These are phyloP conservation scores for Cunninghamia lanceolata DNA, from an alignment of 75 land plant species.

Conservation along the genomic window DNA sequence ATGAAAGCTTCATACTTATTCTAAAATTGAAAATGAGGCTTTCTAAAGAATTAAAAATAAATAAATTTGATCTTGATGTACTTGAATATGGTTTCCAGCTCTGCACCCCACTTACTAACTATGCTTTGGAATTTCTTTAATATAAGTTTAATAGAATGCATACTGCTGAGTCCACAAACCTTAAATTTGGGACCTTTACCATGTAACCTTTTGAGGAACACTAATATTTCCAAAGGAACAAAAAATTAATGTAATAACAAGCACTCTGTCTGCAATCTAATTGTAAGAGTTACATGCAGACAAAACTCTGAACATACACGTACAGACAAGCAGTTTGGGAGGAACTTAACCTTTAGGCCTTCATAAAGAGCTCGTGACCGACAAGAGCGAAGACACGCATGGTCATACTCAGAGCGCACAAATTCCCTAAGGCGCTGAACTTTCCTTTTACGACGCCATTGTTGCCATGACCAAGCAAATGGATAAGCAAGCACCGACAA, in stretches of 20 bases:
- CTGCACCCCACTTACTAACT: not conserved
- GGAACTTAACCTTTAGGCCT: constrained; percentile 80
- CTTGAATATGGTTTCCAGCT: not conserved
- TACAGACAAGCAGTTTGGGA: not conserved
- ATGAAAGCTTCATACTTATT: not conserved
- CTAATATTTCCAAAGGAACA: not conserved
- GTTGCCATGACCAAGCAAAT: constrained; percentile 98
- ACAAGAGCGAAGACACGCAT: constrained; percentile 95
- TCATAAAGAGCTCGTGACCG: constrained; percentile 98
- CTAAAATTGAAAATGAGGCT: not conserved
- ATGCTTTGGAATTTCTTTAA: not conserved
- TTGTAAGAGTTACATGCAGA: not conserved
- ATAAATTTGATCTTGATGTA: not conserved
- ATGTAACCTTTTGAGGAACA: not conserved
- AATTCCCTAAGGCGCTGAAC: constrained; percentile 88
- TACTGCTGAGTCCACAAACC: too few species aligned
- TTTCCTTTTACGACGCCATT: constrained; percentile 93
- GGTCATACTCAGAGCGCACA: constrained; percentile 97
- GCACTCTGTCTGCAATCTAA: not conserved
- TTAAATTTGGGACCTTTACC: not conserved
- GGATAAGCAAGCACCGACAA: constrained; percentile 84
- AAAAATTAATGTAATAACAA: not conserved
- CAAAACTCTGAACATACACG: not conserved
- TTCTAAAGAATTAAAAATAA: not conserved
- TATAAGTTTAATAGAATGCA: not conserved